Percentiles rank a stretch among this genome's conserved stretches.
Evolutionary conservation across 495 filamentous ascomycete species (phyloP).

Genomic region (Articulospora tetracladia): DNA sequence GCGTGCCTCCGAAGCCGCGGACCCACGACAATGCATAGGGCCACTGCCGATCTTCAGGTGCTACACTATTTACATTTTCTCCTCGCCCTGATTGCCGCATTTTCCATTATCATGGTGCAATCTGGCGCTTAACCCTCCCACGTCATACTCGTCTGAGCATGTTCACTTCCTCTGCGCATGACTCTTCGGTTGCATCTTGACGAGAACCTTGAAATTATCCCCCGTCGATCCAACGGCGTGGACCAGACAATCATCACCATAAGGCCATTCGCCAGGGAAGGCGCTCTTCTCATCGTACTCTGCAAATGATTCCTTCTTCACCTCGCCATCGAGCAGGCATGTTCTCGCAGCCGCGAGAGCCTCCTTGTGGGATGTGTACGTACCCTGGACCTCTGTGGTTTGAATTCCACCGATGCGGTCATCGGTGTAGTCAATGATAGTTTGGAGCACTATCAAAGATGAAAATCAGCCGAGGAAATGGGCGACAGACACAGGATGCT

Average conservation of each 20-base stretch:
- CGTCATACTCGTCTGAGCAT: background rate
- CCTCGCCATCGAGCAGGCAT: constrained; percentile 23
- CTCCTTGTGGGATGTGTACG: constrained; percentile 27
- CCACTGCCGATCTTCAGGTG: too few relatives aligned
- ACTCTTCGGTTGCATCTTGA: constrained; percentile 25
- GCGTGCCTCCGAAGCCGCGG: too few relatives aligned
- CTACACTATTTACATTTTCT: too few relatives aligned
- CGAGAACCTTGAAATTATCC: constrained; percentile 35
- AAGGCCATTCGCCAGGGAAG: constrained; percentile 34
- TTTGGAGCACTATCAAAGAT: constrained; percentile 27
- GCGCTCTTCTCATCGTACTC: constrained; percentile 36
- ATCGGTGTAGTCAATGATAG: constrained; percentile 35
- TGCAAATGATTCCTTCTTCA: constrained; percentile 28
- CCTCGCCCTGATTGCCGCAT: background rate
- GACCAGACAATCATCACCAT: constrained; percentile 39
- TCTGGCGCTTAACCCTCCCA: too few relatives aligned
- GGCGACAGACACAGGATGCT: background rate
- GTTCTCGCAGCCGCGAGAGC: constrained; percentile 29
- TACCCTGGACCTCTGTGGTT: constrained; percentile 35
- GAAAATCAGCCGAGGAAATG: background rate
- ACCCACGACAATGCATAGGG: too few relatives aligned
- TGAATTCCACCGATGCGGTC: constrained; percentile 31
- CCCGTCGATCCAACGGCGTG: constrained; percentile 38
- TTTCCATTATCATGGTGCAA: too few relatives aligned
- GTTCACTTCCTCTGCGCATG: constrained; percentile 8